Evolutionary conservation across 768 basidiomycete species (phyloP).

Genomic region (Serendipita sp.): DNA sequence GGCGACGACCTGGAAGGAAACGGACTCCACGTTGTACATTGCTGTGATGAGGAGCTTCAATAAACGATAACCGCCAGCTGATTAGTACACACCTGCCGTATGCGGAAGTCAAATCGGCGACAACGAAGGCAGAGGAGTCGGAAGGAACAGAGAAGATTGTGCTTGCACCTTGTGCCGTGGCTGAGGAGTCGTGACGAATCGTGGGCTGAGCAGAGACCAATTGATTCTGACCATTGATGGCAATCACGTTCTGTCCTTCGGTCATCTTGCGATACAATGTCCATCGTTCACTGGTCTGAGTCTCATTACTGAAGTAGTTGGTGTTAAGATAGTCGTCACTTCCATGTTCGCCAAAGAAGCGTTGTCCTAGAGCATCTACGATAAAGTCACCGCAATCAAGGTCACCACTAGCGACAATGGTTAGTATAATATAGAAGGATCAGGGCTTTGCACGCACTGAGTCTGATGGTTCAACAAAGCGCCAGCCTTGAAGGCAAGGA

Average conservation of each 20-base stretch:
- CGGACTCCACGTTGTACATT: conserved; percentile 26
- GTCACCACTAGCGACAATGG: conserved; percentile 18
- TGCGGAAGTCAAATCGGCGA: conserved; percentile 22
- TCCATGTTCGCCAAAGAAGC: conserved; percentile 28
- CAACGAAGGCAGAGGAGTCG: conserved; percentile 23
- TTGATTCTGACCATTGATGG: conserved; percentile 24
- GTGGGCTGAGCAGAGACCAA: conserved; percentile 20
- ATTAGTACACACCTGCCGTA: conserved; percentile 11
- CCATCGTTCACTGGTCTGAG: conserved; percentile 23
- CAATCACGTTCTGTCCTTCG: conserved; percentile 31
- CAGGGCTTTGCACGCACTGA: not conserved
- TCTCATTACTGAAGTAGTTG: conserved; percentile 25
- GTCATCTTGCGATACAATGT: conserved; percentile 29
- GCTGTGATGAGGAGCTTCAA: not conserved
- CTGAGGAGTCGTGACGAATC: conserved; percentile 19
- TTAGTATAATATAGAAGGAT: not conserved
- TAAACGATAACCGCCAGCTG: not conserved
- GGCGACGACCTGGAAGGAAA: conserved; percentile 24
- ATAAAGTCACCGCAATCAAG: conserved; percentile 31
- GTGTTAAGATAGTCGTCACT: conserved; percentile 24
- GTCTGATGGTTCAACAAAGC: conserved; percentile 25
- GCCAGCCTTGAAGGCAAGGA: conserved; percentile 28
- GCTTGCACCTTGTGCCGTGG: conserved; percentile 22
- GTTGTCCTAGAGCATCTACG: conserved; percentile 27
- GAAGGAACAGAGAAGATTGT: conserved; percentile 18